phyloP scores from a whole-genome alignment of 495 filamentous ascomycete species.

The Penicillium roqueforti region DNA sequence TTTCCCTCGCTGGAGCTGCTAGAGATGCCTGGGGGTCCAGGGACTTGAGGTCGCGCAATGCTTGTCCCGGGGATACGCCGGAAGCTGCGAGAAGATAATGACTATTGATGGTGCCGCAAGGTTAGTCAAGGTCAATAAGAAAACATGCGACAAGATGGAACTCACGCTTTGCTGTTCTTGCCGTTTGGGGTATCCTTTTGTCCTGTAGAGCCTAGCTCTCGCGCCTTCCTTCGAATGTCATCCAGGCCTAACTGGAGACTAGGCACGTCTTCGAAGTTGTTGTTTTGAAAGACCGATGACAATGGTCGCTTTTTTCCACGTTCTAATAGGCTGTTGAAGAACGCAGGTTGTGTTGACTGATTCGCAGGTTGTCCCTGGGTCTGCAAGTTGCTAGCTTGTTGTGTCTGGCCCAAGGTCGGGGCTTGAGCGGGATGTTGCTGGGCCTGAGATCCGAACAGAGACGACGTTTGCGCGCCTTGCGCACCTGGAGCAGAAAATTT shows the following conservation, averaged over 20 bases:
- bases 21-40: slow-evolving; percentile 46
- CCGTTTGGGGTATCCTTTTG: slow-evolving; percentile 41
- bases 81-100: slow-evolving; percentile 88
- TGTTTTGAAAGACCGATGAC: slow-evolving; percentile 33
- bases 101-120: slow-evolving; percentile 23
- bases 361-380: slow-evolving; percentile 19
- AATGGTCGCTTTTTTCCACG: slow-evolving; percentile 56
- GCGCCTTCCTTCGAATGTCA: slow-evolving; percentile 79
- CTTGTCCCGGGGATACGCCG: slow-evolving; percentile 73
- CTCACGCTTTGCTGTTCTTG: slow-evolving; percentile 62
- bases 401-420: slow-evolving; percentile 32
- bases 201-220: slow-evolving; percentile 62
- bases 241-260: slow-evolving; percentile 76
- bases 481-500: slow-evolving; percentile 17
- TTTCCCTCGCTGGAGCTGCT: slow-evolving; percentile 39
- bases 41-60: slow-evolving; percentile 70
- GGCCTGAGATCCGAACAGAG: slow-evolving; percentile 29
- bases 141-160: neutral
- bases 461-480: slow-evolving; percentile 21
- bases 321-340: slow-evolving; percentile 84
- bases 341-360: slow-evolving; percentile 55
- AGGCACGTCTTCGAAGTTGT: slow-evolving; percentile 47
- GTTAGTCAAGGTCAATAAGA: slow-evolving; percentile 1
- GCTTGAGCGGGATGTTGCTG: slow-evolving; percentile 35
- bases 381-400: slow-evolving; percentile 17